Conservation (phyloP, 208 protist species). For the Trypanosoma avium region DNA sequence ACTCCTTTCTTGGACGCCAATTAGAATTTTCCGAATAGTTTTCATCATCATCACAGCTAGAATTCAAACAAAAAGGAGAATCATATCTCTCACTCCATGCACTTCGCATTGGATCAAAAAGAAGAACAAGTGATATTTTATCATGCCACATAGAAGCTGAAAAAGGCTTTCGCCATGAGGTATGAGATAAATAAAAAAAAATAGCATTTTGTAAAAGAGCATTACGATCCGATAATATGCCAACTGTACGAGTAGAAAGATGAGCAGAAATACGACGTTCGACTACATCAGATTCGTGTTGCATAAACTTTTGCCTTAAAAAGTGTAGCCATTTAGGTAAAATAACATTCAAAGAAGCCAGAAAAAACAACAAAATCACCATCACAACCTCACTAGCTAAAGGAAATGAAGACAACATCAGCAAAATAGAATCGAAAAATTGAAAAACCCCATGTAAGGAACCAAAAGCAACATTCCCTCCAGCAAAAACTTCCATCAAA, state of each 20-base stretch:
- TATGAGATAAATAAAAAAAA: conserved; percentile 50
- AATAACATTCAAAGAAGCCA: conserved; percentile 8
- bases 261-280: conserved; percentile 18
- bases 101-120: conserved; percentile 61
- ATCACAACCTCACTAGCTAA: no score
- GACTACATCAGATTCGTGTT: conserved; percentile 1
- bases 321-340: background rate
- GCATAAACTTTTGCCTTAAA: conserved; percentile 1
- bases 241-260: conserved; percentile 23
- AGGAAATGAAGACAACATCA: no score
- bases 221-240: conserved; percentile 40
- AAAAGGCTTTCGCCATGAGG: conserved; percentile 39
- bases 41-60: conserved; percentile 30
- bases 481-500: background rate
- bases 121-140: conserved; percentile 43
- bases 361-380: conserved; percentile 31
- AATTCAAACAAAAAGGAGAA: conserved; percentile 46
- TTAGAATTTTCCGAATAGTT: conserved; percentile 26
- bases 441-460: background rate
- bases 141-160: conserved; percentile 33
- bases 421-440: conserved; percentile 3
- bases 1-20: conserved; percentile 28
- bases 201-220: conserved; percentile 69
- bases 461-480: background rate
- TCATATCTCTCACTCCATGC: conserved; percentile 31